These are phyloP conservation scores for Acer campestre DNA, from an alignment of 345 rosid species.

Conservation along the genomic window DNA sequence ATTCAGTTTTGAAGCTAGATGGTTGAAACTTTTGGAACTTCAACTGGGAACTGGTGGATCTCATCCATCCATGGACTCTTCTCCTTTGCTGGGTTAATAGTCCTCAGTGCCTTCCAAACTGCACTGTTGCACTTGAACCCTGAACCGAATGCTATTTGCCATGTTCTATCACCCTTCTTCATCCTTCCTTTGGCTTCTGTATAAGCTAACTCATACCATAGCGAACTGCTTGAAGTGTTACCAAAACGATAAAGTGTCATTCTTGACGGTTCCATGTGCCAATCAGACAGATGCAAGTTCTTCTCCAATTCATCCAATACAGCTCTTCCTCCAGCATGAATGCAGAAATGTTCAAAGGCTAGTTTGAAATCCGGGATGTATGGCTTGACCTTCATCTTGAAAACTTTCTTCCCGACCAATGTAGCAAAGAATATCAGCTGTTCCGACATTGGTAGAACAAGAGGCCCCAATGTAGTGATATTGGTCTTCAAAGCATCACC, in stretches of 20 bases:
- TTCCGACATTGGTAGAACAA: conserved; percentile 60
- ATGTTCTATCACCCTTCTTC: conserved; percentile 52
- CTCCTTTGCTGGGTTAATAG: conserved; percentile 45
- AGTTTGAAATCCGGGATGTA: conserved; percentile 69
- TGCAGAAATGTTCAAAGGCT: conserved; percentile 65
- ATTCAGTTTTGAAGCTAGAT: conserved; percentile 27
- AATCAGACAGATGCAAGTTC: conserved; percentile 53
- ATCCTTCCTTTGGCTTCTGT: conserved; percentile 63
- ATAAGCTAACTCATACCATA: conserved; percentile 67
- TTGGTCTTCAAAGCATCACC: conserved; percentile 68
- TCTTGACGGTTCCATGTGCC: conserved; percentile 65
- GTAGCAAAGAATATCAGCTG: conserved; percentile 58
- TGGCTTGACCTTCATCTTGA: conserved; percentile 60
- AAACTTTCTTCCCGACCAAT: conserved; percentile 44
- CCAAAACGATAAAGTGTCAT: conserved; percentile 64
- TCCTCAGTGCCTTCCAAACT: conserved; percentile 54
- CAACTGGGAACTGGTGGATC: conserved; percentile 57
- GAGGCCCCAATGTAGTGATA: conserved; percentile 57
- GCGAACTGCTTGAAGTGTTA: conserved; percentile 58
- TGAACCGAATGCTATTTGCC: conserved; percentile 71
- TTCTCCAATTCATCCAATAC: conserved; percentile 68
- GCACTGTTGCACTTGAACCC: conserved; percentile 68
- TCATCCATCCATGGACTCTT: conserved; percentile 61
- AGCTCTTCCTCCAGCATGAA: conserved; percentile 62
- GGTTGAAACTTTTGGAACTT: conserved; percentile 59